Evolutionary conservation across 2,329 filamentous ascomycete genomes (phyloP).

Genomic region (Venturia nashicola): DNA sequence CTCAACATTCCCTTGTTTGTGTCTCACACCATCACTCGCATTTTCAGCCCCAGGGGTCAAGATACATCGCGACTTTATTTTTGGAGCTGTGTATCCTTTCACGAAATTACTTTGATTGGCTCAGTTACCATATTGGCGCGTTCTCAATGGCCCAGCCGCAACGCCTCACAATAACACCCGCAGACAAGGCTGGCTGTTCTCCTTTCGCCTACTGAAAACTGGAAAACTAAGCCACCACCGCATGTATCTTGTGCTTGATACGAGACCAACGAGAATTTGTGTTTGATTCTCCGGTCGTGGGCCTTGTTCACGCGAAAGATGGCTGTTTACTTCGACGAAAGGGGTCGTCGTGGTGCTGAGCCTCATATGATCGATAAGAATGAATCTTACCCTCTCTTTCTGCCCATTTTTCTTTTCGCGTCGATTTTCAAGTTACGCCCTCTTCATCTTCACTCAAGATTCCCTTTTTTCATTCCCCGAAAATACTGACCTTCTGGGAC

Average conservation of each 20-base stretch:
- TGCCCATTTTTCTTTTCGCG: background rate
- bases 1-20: background rate
- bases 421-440: background rate
- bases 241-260: background rate
- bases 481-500: background rate
- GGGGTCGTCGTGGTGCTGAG: background rate
- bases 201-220: background rate
- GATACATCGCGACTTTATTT: background rate
- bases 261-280: background rate
- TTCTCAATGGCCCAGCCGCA: background rate
- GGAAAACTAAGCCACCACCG: background rate
- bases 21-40: background rate
- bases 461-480: background rate
- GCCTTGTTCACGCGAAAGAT: background rate
- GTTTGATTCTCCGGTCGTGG: background rate
- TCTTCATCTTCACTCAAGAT: background rate
- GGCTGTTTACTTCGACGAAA: background rate
- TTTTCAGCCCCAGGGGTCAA: background rate
- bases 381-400: background rate
- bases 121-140: background rate
- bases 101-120: background rate
- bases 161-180: background rate
- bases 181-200: background rate
- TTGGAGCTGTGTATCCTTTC: background rate
- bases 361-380: background rate